These are phyloP conservation scores for Colletotrichum falcatum DNA, from an alignment of 2,329 filamentous ascomycete species.

Conservation along the genomic window DNA sequence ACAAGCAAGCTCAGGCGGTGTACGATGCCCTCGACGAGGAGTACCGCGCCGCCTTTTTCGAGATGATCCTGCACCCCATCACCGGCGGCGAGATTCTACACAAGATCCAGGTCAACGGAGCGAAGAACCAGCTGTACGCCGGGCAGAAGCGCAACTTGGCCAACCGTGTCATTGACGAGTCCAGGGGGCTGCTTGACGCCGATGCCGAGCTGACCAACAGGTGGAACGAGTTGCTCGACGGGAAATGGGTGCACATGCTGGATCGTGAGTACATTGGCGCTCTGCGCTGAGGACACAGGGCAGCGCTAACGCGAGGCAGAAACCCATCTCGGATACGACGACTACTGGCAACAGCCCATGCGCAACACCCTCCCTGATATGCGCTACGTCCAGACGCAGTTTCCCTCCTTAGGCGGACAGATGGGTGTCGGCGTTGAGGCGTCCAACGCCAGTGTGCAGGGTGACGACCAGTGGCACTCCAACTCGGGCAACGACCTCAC, in stretches of 20 bases:
- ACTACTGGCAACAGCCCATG: constrained; percentile 79
- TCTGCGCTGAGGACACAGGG: neutral
- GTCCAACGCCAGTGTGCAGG: constrained; percentile 74
- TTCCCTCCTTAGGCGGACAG: constrained; percentile 70
- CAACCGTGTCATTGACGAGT: constrained; percentile 63
- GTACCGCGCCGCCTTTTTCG: constrained; percentile 69
- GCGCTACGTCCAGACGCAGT: constrained; percentile 67
- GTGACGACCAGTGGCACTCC: constrained; percentile 61
- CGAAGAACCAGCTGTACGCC: constrained; percentile 59
- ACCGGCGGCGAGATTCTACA: constrained; percentile 65
- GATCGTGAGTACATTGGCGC: constrained; percentile 57
- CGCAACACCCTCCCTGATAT: constrained; percentile 73
- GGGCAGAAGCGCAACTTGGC: constrained; percentile 59
- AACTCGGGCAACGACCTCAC: constrained; percentile 66
- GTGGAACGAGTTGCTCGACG: constrained; percentile 69
- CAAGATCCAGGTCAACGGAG: constrained; percentile 61
- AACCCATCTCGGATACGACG: constrained; percentile 66
- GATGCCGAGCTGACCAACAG: constrained; percentile 67
- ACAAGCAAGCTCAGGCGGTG: constrained; percentile 64
- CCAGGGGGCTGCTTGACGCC: constrained; percentile 65
- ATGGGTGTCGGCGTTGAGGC: constrained; percentile 74
- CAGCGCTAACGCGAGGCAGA: constrained; percentile 46
- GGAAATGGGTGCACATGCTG: constrained; percentile 74
- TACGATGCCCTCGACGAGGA: constrained; percentile 64
- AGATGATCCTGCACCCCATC: constrained; percentile 68